A percentile compares a stretch with the other conserved stretches of the same genome.
phyloP scores from a whole-genome alignment of 345 rosid species.

The Acer saccharum region DNA sequence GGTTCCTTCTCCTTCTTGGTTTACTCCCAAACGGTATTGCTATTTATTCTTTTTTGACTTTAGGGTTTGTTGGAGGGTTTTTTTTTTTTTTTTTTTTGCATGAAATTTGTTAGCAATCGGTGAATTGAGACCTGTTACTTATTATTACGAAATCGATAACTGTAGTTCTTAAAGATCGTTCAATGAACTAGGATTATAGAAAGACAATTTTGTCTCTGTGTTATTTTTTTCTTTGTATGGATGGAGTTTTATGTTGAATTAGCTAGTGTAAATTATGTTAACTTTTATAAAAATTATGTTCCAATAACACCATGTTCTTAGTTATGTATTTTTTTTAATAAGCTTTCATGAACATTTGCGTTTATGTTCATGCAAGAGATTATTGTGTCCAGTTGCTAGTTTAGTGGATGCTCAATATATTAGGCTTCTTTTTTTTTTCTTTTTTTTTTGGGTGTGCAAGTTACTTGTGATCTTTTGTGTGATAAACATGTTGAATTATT shows the following conservation, averaged over 20 bases:
- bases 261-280: too few relatives aligned
- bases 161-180: not conserved
- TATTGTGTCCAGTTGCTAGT: not conserved
- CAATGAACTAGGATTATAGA: not conserved
- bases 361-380: not conserved
- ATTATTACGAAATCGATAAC: too few relatives aligned
- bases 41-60: not conserved
- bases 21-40: slow-evolving; percentile 56
- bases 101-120: too few relatives aligned
- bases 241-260: not conserved
- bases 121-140: too few relatives aligned
- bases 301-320: too few relatives aligned
- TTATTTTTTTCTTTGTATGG: not conserved
- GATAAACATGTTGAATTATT: too few relatives aligned
- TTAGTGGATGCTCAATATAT: not conserved
- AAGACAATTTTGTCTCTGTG: not conserved
- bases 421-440: not conserved
- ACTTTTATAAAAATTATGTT: too few relatives aligned
- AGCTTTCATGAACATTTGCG: not conserved
- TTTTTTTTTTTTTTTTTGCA: too few relatives aligned
- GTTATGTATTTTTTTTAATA: not conserved
- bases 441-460: too few relatives aligned
- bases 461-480: too few relatives aligned
- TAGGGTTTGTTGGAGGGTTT: too few relatives aligned
- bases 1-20: slow-evolving; percentile 47